phyloP scores from a whole-genome alignment of 805 yeast genomes.

The Metschnikowia cerradonensis region DNA sequence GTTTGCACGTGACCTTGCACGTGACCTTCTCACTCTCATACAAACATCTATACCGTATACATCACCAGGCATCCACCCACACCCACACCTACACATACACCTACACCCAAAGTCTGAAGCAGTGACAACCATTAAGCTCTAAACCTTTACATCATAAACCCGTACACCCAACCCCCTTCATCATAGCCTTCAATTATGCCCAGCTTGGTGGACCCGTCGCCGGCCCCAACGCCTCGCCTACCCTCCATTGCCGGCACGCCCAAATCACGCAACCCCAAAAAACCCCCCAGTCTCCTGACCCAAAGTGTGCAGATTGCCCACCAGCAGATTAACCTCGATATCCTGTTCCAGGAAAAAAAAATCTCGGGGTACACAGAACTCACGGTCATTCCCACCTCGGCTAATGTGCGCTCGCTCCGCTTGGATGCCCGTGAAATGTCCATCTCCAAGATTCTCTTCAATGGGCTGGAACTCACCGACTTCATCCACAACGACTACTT shows the following conservation, averaged over 20 bases:
- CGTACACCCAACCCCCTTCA: too few relatives aligned
- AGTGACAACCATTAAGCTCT: neutral
- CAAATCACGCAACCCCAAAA: conserved; percentile 5
- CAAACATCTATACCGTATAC: too few relatives aligned
- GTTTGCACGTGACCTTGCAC: too few relatives aligned
- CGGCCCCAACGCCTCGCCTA: conserved; percentile 16
- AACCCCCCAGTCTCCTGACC: conserved; percentile 20
- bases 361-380: conserved; percentile 78
- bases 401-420: conserved; percentile 52
- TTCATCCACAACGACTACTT: conserved; percentile 56
- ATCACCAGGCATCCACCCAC: too few relatives aligned
- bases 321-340: conserved; percentile 76
- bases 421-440: conserved; percentile 78
- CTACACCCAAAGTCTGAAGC: neutral
- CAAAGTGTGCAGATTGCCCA: conserved; percentile 73
- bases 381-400: conserved; percentile 68
- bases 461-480: conserved; percentile 47
- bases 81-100: too few relatives aligned
- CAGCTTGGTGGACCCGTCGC: conserved; percentile 9
- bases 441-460: conserved; percentile 62
- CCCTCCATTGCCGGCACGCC: conserved; percentile 14
- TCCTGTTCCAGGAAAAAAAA: conserved; percentile 60
- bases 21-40: too few relatives aligned
- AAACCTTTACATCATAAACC: too few relatives aligned
- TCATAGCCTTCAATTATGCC: neutral